Percentiles rank a stretch among this genome's conserved stretches.
Evolutionary conservation across 1,284 basidiomycete genomes (phyloP).

Genomic region (Malassezia brasiliensis): DNA sequence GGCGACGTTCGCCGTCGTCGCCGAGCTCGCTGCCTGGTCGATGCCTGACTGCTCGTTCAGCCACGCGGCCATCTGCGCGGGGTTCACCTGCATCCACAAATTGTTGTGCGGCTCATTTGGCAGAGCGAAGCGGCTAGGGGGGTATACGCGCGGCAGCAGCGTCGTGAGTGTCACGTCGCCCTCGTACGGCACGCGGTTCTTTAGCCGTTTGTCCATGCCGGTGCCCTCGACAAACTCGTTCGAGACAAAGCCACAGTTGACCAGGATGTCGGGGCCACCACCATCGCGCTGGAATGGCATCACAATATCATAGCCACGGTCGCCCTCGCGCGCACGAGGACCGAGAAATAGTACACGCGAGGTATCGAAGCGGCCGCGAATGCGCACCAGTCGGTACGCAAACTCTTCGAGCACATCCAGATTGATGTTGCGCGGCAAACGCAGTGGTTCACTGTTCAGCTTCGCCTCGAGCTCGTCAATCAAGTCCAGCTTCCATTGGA

Average conservation of each 20-base stretch:
- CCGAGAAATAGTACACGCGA: slow-evolving; percentile 67
- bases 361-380: slow-evolving; percentile 51
- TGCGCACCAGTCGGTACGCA: slow-evolving; percentile 31
- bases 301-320: slow-evolving; percentile 73
- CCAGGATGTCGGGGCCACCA: slow-evolving; percentile 57
- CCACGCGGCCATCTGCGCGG: slow-evolving; percentile 67
- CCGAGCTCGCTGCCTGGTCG: neutral
- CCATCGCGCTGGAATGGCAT: slow-evolving; percentile 66
- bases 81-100: slow-evolving; percentile 76
- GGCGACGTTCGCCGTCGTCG: neutral
- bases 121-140: slow-evolving; percentile 68
- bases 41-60: slow-evolving; percentile 60
- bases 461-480: slow-evolving; percentile 93
- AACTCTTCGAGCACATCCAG: slow-evolving; percentile 30
- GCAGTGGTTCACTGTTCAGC: slow-evolving; percentile 66
- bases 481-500: slow-evolving; percentile 87
- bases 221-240: slow-evolving; percentile 47
- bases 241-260: slow-evolving; percentile 74
- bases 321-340: slow-evolving; percentile 77
- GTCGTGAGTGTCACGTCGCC: slow-evolving; percentile 9
- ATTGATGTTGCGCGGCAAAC: slow-evolving; percentile 73
- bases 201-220: slow-evolving; percentile 20
- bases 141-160: slow-evolving; percentile 36
- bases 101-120: slow-evolving; percentile 71
- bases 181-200: slow-evolving; percentile 5